These are phyloP conservation scores for Macrocystidia cucumis DNA, from an alignment of 1,284 basidiomycete genomes.

Conservation along the genomic window DNA sequence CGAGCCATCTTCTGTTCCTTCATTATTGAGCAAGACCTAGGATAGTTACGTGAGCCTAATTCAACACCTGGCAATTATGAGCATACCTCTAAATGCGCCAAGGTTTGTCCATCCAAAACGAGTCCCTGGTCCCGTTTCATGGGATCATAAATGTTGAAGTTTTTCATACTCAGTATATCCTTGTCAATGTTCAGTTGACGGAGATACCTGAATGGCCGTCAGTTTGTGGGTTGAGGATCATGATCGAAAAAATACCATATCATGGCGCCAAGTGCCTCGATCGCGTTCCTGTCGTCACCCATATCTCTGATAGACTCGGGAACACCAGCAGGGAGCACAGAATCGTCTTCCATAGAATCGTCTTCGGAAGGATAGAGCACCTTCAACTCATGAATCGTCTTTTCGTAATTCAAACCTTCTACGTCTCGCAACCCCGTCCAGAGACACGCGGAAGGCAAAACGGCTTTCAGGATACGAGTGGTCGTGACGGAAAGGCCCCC, in stretches of 20 bases:
- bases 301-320: slow-evolving; percentile 73
- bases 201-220: slow-evolving; percentile 53
- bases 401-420: slow-evolving; percentile 74
- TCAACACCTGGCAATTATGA: neutral
- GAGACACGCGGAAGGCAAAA: slow-evolving; percentile 72
- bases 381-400: slow-evolving; percentile 66
- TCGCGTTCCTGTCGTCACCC: slow-evolving; percentile 56
- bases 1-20: slow-evolving; percentile 86
- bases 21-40: slow-evolving; percentile 85
- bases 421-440: slow-evolving; percentile 83
- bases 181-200: slow-evolving; percentile 91
- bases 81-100: slow-evolving; percentile 85
- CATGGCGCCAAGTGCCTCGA: slow-evolving; percentile 85
- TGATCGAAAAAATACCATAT: slow-evolving; percentile 51
- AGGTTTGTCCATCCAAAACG: slow-evolving; percentile 86
- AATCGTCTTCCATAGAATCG: slow-evolving; percentile 36
- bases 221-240: neutral
- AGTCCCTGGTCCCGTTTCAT: slow-evolving; percentile 82
- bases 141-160: slow-evolving; percentile 95
- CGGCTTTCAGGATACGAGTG: slow-evolving; percentile 70
- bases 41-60: slow-evolving; percentile 4
- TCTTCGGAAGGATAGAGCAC: slow-evolving; percentile 54
- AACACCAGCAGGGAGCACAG: slow-evolving; percentile 42
- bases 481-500: slow-evolving; percentile 84
- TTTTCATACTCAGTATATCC: slow-evolving; percentile 87